Evolutionary conservation across 495 filamentous ascomycete genomes (phyloP).

Genomic region (Poronia punctata): DNA sequence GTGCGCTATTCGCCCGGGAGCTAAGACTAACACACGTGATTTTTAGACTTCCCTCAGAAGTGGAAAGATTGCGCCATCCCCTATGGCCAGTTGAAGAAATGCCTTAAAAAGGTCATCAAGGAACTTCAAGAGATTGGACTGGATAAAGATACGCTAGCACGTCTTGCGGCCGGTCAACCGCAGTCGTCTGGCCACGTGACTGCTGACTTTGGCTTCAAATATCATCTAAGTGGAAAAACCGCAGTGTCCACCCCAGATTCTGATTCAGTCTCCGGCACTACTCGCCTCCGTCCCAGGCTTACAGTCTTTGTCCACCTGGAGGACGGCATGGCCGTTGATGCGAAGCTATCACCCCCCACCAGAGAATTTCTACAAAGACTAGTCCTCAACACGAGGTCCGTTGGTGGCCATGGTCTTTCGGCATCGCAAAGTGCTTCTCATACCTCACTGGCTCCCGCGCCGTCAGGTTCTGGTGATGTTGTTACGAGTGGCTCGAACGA

Average conservation of each 20-base stretch:
- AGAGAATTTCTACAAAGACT: conserved; percentile 45
- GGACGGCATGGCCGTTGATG: conserved; percentile 48
- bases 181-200: conserved; percentile 7
- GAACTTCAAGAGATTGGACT: conserved; percentile 58
- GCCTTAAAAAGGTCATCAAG: conserved; percentile 57
- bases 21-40: conserved; percentile 8
- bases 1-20: background rate
- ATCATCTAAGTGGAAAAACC: conserved; percentile 31
- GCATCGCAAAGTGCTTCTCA: background rate
- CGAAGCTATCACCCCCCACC: conserved; percentile 48
- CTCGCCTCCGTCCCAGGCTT: conserved; percentile 51
- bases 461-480: background rate
- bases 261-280: too few relatives aligned
- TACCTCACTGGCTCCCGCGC: background rate
- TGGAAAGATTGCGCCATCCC: conserved; percentile 67
- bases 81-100: conserved; percentile 68
- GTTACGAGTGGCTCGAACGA: conserved; percentile 1
- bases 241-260: conserved; percentile 23
- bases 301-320: conserved; percentile 48
- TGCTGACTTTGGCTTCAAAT: conserved; percentile 29
- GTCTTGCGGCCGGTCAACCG: conserved; percentile 37
- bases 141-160: conserved; percentile 50
- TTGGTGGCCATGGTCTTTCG: background rate
- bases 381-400: conserved; percentile 16
- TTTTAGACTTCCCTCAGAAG: conserved; percentile 47